phyloP scores from a whole-genome alignment of 1,284 basidiomycete species.

The Sparassis latifolia region DNA sequence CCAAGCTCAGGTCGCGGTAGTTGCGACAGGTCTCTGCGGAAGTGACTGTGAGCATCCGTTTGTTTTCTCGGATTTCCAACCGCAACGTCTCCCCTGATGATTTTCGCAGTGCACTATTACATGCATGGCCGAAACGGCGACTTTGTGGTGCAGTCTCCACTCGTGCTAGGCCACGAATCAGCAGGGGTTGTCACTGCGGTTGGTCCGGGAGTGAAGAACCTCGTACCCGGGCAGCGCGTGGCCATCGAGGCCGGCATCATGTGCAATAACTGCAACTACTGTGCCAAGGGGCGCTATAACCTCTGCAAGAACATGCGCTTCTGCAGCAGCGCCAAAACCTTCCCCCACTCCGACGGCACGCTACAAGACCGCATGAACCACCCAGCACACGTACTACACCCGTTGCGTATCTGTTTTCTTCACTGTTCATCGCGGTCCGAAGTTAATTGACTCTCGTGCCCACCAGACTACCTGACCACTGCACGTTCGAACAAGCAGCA shows the following conservation, averaged over 20 bases:
- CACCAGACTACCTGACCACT: slow-evolving; percentile 67
- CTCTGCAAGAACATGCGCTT: slow-evolving; percentile 88
- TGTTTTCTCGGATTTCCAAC: slow-evolving; percentile 3
- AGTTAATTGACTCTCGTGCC: slow-evolving; percentile 2
- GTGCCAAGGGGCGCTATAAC: slow-evolving; percentile 83
- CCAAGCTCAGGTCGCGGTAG: slow-evolving; percentile 70
- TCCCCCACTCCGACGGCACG: slow-evolving; percentile 91
- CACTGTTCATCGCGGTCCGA: slow-evolving; percentile 10
- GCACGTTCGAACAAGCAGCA: slow-evolving; percentile 75
- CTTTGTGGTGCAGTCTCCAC: slow-evolving; percentile 76
- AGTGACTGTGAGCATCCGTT: slow-evolving; percentile 63
- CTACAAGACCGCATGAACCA: slow-evolving; percentile 87
- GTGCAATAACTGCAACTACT: slow-evolving; percentile 70
- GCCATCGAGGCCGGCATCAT: slow-evolving; percentile 92
- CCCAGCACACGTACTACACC: slow-evolving; percentile 79
- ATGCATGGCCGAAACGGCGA: slow-evolving; percentile 85
- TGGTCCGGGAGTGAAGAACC: slow-evolving; percentile 55
- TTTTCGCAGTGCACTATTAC: slow-evolving; percentile 80
- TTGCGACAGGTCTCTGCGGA: slow-evolving; percentile 87
- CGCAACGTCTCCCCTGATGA: slow-evolving; percentile 12
- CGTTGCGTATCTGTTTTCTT: slow-evolving; percentile 37
- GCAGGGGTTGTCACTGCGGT: slow-evolving; percentile 77
- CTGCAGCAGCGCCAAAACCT: slow-evolving; percentile 84
- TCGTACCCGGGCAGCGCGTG: slow-evolving; percentile 82
- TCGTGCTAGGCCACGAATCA: slow-evolving; percentile 91